Conservation (phyloP, 768 basidiomycete genomes). For the Kwoniella shandongensis region DNA sequence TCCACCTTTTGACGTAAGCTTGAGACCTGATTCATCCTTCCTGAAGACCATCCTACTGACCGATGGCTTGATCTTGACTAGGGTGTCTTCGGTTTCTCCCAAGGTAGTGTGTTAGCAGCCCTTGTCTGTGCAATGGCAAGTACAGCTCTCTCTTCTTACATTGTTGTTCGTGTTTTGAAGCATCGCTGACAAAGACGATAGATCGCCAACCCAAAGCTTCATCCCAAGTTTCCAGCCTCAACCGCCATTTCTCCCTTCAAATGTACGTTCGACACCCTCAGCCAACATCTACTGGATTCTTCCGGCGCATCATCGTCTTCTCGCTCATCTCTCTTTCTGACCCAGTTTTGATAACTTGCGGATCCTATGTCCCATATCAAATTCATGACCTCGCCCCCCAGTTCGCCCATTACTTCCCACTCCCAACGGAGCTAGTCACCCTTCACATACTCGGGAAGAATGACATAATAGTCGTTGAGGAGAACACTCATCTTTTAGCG, state of each 20-base stretch:
- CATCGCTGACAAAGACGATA: no score
- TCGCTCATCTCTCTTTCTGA: no score
- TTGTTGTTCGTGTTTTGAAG: not conserved
- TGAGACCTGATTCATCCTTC: not conserved
- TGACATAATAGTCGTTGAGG: constrained; percentile 42
- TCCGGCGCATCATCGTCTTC: no score
- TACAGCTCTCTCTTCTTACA: constrained; percentile 4
- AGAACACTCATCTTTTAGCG: constrained; percentile 36
- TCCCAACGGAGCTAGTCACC: constrained; percentile 26
- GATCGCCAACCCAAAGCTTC: constrained; percentile 42
- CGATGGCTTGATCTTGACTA: constrained; percentile 3
- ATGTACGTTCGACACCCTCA: no score
- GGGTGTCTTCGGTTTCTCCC: constrained; percentile 49
- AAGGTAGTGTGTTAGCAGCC: constrained; percentile 47
- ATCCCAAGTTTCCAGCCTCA: constrained; percentile 28
- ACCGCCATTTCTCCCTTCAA: no score
- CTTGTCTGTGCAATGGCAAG: constrained; percentile 40
- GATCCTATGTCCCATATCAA: no score
- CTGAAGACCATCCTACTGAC: not conserved
- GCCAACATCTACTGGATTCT: no score
- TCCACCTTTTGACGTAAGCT: constrained; percentile 45
- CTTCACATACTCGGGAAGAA: constrained; percentile 45
- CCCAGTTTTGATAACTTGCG: no score
- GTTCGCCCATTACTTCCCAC: constrained; percentile 37
- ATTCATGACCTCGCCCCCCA: constrained; percentile 4